Evolutionary conservation across 257 asterid species (phyloP).

Genomic region (Scutellaria galericulata): DNA sequence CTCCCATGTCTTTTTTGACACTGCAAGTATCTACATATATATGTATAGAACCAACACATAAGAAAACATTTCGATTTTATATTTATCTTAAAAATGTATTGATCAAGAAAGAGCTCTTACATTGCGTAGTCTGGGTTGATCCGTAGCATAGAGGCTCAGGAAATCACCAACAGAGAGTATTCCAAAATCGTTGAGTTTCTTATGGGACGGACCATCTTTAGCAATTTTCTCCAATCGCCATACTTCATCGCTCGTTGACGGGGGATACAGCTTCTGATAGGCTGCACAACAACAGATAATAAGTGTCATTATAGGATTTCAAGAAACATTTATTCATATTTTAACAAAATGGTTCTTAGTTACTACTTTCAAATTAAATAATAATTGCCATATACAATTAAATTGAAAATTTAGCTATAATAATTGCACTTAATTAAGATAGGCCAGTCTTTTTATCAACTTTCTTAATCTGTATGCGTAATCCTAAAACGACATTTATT

Average conservation of each 20-base stretch:
- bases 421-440: too few relatives aligned
- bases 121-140: slow-evolving; percentile 49
- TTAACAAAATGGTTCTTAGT: too few relatives aligned
- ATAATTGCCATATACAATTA: too few relatives aligned
- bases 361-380: too few relatives aligned
- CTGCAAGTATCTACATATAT: slow-evolving; percentile 58
- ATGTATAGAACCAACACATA: not conserved
- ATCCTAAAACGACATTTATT: too few relatives aligned
- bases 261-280: slow-evolving; percentile 80
- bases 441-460: too few relatives aligned
- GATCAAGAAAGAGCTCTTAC: slow-evolving; percentile 56
- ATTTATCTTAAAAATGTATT: not conserved
- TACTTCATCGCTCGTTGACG: slow-evolving; percentile 61
- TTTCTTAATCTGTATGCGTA: too few relatives aligned
- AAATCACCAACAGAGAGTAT: slow-evolving; percentile 62
- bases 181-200: slow-evolving; percentile 41
- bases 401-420: too few relatives aligned
- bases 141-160: slow-evolving; percentile 49
- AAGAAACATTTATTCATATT: too few relatives aligned
- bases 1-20: slow-evolving; percentile 66
- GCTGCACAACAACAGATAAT: slow-evolving; percentile 46
- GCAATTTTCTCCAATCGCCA: slow-evolving; percentile 92
- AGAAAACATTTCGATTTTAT: not conserved
- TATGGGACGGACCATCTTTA: slow-evolving; percentile 69
- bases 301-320: too few relatives aligned